Evolutionary conservation across 352 stramenopile genomes (phyloP), one percentile per base, ranked within the genome.

Genomic region (Phytophthora sp.): DNA sequence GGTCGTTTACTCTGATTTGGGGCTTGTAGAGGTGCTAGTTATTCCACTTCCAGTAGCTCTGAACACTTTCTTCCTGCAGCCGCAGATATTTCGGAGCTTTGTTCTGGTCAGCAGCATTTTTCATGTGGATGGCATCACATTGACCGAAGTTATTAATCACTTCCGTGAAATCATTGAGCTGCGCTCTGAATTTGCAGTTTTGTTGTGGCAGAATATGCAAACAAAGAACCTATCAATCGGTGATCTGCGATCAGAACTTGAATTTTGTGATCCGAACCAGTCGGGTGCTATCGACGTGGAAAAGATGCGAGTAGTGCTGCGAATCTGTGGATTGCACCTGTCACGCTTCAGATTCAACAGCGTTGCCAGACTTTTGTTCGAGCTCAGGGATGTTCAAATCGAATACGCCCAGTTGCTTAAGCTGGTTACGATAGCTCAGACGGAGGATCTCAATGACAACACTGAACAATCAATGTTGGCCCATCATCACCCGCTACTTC

Each of bases 311-410:
- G 27, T 69, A 18, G 74, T 79, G 55, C 44, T 89, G 26, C 59
- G 42, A 41, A 29, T 15, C 7, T 76, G 77, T 30, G 77, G 77
- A 8, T 82, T 87, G 36, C 65, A 61, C 38, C 56, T 87, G n/a
- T 86, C 80, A 26, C 63, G 71, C 39, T 86, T 80, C 23, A 76
- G 76, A 23, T 89, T 89, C 57, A 86, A 87, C 59, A 79, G 67
- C 42, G 76, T 89, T 49, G 71, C 74, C 9, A 74, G 69, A 57
- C 52, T 89, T 26, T 44, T 89, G 3, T 89, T 89, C 45, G 35
- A 63, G 18, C 47, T 86, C 4, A 61, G 68, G 18, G 74, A 66
- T 6, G 74, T 67, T 42, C 69, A 63, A 26, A 54, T 87, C 46
- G 71, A 80, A 66, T 84, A 86, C 58, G 42, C 16, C n/a, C 80